These are phyloP conservation scores for Psilocybe cyanescens DNA, from an alignment of 768 basidiomycete species.

Conservation along the genomic window DNA sequence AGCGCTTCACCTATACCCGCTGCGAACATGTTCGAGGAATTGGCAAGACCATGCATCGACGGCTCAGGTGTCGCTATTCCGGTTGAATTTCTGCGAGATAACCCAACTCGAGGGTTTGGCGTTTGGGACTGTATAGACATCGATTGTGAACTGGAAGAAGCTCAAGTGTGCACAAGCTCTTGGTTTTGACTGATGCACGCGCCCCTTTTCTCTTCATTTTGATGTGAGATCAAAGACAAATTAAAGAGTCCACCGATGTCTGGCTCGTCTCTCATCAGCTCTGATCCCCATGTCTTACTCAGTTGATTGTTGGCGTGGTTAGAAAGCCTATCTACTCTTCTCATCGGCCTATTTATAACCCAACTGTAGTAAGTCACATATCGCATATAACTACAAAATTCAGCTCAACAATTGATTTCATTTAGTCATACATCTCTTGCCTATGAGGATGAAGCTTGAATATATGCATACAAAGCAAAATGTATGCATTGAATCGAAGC, in stretches of 20 bases:
- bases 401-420: not conserved
- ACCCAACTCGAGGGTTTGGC: constrained; percentile 17
- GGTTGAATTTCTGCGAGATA: constrained; percentile 18
- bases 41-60: constrained; percentile 19
- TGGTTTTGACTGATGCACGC: not conserved
- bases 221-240: not conserved
- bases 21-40: constrained; percentile 31
- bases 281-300: not conserved
- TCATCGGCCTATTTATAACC: constrained; percentile 2
- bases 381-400: not conserved
- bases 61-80: constrained; percentile 17
- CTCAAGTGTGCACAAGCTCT: not conserved
- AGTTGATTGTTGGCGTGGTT: not conserved
- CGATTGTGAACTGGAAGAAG: not conserved
- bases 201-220: not conserved
- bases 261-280: not conserved
- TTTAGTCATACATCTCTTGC: not conserved
- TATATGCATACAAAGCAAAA: not conserved
- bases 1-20: constrained; percentile 37
- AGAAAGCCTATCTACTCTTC: not conserved
- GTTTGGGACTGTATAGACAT: constrained; percentile 18
- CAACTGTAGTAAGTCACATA: not conserved
- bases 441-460: not conserved
- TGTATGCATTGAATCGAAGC: not conserved
- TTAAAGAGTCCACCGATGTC: not conserved